Conservation (phyloP, 2,329 filamentous ascomycete species). For the Diaporthe citriasiana region DNA sequence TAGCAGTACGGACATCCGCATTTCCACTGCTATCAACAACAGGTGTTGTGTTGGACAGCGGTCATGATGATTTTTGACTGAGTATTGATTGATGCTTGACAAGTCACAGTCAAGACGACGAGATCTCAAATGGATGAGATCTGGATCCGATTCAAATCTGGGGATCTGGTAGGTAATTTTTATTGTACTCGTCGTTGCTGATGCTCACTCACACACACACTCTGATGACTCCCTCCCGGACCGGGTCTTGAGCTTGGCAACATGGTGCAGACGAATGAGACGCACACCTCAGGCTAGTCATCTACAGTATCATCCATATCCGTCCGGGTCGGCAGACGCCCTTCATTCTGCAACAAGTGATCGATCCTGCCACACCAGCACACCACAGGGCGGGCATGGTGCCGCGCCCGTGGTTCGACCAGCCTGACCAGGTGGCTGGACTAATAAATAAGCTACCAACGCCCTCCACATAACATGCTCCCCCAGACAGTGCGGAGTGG, state of each 20-base stretch:
- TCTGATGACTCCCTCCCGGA: not conserved
- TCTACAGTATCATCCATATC: constrained; percentile 5
- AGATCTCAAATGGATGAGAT: not conserved
- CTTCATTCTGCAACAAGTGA: constrained; percentile 27
- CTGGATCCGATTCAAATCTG: too few relatives aligned
- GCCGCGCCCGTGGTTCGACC: constrained; percentile 25
- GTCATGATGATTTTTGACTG: not conserved
- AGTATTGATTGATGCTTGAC: not conserved
- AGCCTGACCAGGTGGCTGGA: constrained; percentile 7
- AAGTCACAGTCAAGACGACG: not conserved
- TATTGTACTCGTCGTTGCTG: too few relatives aligned
- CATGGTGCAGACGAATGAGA: constrained; percentile 18
- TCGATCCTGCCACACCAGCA: constrained; percentile 26
- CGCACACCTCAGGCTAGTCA: not conserved
- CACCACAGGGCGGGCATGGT: constrained; percentile 18
- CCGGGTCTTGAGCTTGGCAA: constrained; percentile 5
- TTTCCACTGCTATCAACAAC: not conserved
- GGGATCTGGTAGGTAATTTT: not conserved
- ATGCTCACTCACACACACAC: not conserved
- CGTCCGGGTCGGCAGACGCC: constrained; percentile 33
- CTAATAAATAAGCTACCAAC: constrained; percentile 29
- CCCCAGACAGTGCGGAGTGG: constrained; percentile 25
- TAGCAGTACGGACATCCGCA: constrained; percentile 9
- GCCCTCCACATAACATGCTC: constrained; percentile 24
- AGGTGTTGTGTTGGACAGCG: too few relatives aligned